Conservation (phyloP, 2,329 filamentous ascomycete species). For the Colletotrichum sublineola region DNA sequence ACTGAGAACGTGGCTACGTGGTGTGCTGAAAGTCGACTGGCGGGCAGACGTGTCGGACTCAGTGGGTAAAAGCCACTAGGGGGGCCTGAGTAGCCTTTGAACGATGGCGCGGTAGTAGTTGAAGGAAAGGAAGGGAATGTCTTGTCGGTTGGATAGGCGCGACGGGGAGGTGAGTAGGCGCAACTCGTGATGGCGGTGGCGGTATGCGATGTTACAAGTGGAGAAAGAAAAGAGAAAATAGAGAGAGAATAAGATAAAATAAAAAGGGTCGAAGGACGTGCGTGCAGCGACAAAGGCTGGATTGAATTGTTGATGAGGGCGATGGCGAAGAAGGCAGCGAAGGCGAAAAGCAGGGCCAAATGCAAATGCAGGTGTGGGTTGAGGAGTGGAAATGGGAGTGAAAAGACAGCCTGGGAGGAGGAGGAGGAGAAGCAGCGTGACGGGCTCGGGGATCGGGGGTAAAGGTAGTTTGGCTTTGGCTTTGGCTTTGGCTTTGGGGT, state of each 20-base stretch:
- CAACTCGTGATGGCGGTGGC: not conserved
- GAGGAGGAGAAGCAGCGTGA: slow-evolving; percentile 23
- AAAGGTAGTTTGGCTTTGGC: slow-evolving; percentile 14
- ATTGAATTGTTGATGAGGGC: slow-evolving; percentile 15
- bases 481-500: slow-evolving; percentile 23
- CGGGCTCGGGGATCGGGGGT: slow-evolving; percentile 24
- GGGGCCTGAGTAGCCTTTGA: slow-evolving; percentile 1
- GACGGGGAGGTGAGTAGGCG: slow-evolving; percentile 8
- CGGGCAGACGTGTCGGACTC: slow-evolving; percentile 22
- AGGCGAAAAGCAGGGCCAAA: slow-evolving; percentile 27
- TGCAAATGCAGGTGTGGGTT: slow-evolving; percentile 27
- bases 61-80: slow-evolving; percentile 18
- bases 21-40: slow-evolving; percentile 40
- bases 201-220: slow-evolving; percentile 17
- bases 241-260: not conserved
- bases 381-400: slow-evolving; percentile 28
- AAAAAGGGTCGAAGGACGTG: slow-evolving; percentile 23
- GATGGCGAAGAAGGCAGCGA: slow-evolving; percentile 20
- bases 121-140: slow-evolving; percentile 20
- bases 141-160: slow-evolving; percentile 10
- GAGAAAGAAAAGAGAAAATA: not conserved
- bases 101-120: slow-evolving; percentile 30
- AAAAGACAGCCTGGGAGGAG: slow-evolving; percentile 21
- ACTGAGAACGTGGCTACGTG: slow-evolving; percentile 37
- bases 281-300: slow-evolving; percentile 18